phyloP scores from a whole-genome alignment of 2,329 filamentous ascomycete genomes.

The Beauveria asiatica region DNA sequence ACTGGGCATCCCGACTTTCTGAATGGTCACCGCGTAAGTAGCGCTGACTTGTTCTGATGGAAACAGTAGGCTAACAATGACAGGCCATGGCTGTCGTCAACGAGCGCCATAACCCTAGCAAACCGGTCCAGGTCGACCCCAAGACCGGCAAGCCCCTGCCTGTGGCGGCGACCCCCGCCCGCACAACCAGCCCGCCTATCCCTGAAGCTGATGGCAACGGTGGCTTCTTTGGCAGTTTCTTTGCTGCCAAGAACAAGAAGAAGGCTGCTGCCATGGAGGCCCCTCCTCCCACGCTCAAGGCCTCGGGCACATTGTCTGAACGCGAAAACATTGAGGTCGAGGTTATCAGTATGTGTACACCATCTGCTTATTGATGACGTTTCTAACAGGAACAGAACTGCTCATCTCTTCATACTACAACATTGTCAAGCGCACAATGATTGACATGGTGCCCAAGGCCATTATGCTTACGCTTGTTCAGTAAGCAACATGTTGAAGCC shows the following conservation, averaged over 20 bases:
- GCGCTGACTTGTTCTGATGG: conserved; percentile 12
- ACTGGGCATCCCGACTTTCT: conserved; percentile 97
- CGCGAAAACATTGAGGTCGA: conserved; percentile 94
- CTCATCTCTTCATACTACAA: conserved; percentile 96
- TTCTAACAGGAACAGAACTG: conserved; percentile 52
- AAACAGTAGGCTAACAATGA: conserved; percentile 13
- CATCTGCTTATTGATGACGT: background rate
- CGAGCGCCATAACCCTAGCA: conserved; percentile 71
- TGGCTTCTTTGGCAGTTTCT: conserved; percentile 98
- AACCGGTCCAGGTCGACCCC: conserved; percentile 91
- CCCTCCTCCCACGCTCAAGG: conserved; percentile 86
- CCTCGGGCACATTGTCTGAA: conserved; percentile 86
- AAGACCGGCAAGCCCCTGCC: conserved; percentile 95
- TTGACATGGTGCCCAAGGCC: conserved; percentile 99
- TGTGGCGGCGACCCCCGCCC: conserved; percentile 51
- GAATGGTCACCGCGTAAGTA: conserved; percentile 75
- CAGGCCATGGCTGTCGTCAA: conserved; percentile 96
- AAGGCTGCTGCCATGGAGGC: conserved; percentile 99
- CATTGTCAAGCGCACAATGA: conserved; percentile 97
- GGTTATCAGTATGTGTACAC: conserved; percentile 72
- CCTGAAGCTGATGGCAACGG: conserved; percentile 46
- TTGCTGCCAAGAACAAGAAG: conserved; percentile 99
- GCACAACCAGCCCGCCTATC: conserved; percentile 68
- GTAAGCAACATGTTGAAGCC: conserved; percentile 44
- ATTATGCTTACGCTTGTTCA: conserved; percentile 96